phyloP scores from a whole-genome alignment of 78 protist species.

The Dictyostelium purpureum region DNA sequence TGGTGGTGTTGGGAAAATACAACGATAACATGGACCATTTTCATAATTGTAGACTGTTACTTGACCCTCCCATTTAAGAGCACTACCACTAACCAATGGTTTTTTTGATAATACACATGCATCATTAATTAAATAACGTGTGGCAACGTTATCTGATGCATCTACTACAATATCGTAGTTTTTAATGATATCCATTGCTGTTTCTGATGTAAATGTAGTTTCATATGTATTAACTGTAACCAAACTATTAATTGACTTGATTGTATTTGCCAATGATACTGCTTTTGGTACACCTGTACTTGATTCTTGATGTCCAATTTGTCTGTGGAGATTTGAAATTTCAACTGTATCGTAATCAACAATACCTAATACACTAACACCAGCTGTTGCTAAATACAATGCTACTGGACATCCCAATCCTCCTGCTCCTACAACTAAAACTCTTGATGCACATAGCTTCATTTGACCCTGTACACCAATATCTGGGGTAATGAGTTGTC shows the following conservation, averaged over 20 bases:
- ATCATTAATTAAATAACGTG: conserved; percentile 84
- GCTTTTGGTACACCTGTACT: conserved; percentile 59
- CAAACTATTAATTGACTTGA: conserved; percentile 29
- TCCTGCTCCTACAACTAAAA: conserved; percentile 92
- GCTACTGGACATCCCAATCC: conserved; percentile 91
- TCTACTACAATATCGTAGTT: conserved; percentile 89
- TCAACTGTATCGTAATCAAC: conserved; percentile 90
- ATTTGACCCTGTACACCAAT: conserved; percentile 80
- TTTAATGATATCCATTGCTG: conserved; percentile 74
- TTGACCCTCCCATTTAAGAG: conserved; percentile 93
- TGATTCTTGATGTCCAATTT: conserved; percentile 78
- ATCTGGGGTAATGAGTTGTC: conserved; percentile 86
- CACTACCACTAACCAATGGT: conserved; percentile 92
- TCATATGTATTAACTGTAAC: conserved; percentile 20
- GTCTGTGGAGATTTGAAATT: conserved; percentile 88
- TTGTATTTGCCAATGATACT: conserved; percentile 40
- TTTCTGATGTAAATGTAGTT: conserved; percentile 52
- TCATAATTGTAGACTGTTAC: conserved; percentile 54
- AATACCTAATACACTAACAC: conserved; percentile 86
- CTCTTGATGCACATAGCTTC: conserved; percentile 22
- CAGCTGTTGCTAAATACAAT: conserved; percentile 91
- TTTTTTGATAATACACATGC: conserved; percentile 79
- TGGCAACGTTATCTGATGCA: conserved; percentile 88
- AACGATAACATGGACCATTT: conserved; percentile 94
- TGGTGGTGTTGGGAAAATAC: conserved; percentile 92